Evolutionary conservation across 2,329 filamentous ascomycete species (phyloP).

Genomic region (Pseudocercospora cruenta): DNA sequence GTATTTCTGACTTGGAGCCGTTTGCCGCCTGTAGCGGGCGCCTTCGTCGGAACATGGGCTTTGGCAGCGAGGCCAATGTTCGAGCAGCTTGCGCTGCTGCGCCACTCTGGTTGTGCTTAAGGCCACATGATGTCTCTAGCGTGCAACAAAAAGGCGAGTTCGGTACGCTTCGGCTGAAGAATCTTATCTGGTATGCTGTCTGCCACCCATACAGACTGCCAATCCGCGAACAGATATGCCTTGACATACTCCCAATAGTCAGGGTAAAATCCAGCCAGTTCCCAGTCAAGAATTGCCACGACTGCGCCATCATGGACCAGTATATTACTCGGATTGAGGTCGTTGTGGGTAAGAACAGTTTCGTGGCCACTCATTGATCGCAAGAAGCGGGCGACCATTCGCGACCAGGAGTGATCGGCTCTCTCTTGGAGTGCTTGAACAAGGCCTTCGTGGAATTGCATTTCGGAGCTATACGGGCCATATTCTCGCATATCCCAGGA

Average conservation of each 20-base stretch:
- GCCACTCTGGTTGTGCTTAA: not conserved
- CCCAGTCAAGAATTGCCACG: conserved; percentile 26
- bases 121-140: conserved; percentile 12
- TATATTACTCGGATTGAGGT: conserved; percentile 27
- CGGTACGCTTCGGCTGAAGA: conserved; percentile 9
- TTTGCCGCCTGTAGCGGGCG: too few species aligned
- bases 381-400: conserved; percentile 10
- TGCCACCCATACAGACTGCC: conserved; percentile 11
- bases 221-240: conserved; percentile 16
- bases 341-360: conserved; percentile 25
- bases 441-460: conserved; percentile 10
- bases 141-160: conserved; percentile 11
- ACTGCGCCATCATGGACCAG: conserved; percentile 22
- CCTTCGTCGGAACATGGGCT: too few species aligned
- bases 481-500: not conserved
- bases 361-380: conserved; percentile 11
- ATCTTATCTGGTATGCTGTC: conserved; percentile 17
- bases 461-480: not conserved
- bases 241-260: conserved; percentile 24
- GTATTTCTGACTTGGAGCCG: too few species aligned
- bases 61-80: too few species aligned
- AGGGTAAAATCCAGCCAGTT: conserved; percentile 22
- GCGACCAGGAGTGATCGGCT: conserved; percentile 4
- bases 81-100: too few species aligned
- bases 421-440: not conserved